A percentile compares a stretch with the other conserved stretches of the same genome.
Conservation (phyloP, 192 early-diverging fungal species). For the Chytriomyces hyalinus region DNA sequence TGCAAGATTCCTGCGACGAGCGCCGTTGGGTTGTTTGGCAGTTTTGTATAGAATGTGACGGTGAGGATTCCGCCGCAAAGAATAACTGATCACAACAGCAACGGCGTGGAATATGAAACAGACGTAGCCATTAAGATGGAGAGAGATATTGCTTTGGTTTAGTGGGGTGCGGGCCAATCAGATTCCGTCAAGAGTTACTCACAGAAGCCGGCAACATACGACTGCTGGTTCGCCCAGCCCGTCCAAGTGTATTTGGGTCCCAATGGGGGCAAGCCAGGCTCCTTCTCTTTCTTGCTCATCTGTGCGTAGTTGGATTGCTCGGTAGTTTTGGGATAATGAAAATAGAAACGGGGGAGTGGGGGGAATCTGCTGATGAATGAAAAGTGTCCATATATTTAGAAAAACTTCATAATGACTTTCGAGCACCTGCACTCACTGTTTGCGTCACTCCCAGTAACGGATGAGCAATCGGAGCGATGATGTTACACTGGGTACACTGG, state of each 20-base stretch:
- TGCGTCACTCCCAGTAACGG: too few species aligned
- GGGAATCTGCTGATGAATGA: too few species aligned
- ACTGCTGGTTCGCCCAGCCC: slow-evolving; percentile 38
- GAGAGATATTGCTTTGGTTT: too few species aligned
- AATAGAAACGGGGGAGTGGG: too few species aligned
- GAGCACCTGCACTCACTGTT: too few species aligned
- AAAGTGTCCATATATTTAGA: too few species aligned
- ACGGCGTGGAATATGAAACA: too few species aligned
- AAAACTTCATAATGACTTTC: too few species aligned
- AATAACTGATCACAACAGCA: slow-evolving; percentile 26
- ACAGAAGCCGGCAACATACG: slow-evolving; percentile 37
- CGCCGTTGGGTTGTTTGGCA: slow-evolving; percentile 25
- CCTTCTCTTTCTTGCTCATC: not conserved
- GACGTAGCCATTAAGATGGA: not conserved
- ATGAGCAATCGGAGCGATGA: too few species aligned
- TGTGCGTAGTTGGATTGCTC: not conserved
- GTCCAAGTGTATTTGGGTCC: slow-evolving; percentile 37
- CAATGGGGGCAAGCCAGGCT: not conserved
- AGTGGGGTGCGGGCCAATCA: too few species aligned
- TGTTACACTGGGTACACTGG: too few species aligned
- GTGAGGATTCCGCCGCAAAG: slow-evolving; percentile 43
- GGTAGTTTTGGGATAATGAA: not conserved
- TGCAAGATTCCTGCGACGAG: not conserved
- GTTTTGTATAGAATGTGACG: slow-evolving; percentile 32
- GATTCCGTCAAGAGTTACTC: not conserved